Evolutionary conservation across 306 rosid species (phyloP), one percentile per base, ranked within the genome.

Genomic region (Pterocarpus macrocarpus): DNA sequence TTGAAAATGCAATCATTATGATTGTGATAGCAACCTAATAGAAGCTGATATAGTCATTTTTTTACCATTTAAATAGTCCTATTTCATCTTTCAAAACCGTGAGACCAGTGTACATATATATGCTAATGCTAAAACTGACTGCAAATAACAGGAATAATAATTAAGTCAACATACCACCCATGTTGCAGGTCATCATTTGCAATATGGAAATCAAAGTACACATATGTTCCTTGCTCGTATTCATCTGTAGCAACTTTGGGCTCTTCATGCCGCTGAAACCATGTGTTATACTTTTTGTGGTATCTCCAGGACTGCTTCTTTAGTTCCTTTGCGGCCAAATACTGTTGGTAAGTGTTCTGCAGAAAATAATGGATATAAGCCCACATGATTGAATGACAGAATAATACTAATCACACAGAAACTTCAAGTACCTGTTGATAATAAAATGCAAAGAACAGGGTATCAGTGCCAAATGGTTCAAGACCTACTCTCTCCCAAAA

Each of bases 301-400:
- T 89, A 96, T 88, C 99, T 90, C 99, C 99, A 96, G 64, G 99
- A 90, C 84, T 96, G 99, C 87, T 94, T 94, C 91, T 96, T 96
- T 82, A 96, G 90, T 85, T 96, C 99, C 88, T 91, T 96, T 71
- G 98, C 99, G 68, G 98, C 98, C 92, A 94, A 80, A 85, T 96
- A 96, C 73, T 96, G 98, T 82, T 94, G 99, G 81, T 89, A 90
- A 17, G 99, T 94, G 86, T 92, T 94, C 99, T 96, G 91, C 83
- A 75, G 33, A 9, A 57, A 85, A 63, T 22, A 81, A 73, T 12
- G 5, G 33, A 64, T 44, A 58, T 81, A 55, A 81, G 87, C 34
- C 45, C 64, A 81, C 43, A 71, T 39, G 66, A 78, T 57, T 62
- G 73, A 43, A 52, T 12, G 34, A 32, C 17, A 64, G 13, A 65